phyloP scores from a whole-genome alignment of 495 filamentous ascomycete genomes.

The Xylaria acuta region DNA sequence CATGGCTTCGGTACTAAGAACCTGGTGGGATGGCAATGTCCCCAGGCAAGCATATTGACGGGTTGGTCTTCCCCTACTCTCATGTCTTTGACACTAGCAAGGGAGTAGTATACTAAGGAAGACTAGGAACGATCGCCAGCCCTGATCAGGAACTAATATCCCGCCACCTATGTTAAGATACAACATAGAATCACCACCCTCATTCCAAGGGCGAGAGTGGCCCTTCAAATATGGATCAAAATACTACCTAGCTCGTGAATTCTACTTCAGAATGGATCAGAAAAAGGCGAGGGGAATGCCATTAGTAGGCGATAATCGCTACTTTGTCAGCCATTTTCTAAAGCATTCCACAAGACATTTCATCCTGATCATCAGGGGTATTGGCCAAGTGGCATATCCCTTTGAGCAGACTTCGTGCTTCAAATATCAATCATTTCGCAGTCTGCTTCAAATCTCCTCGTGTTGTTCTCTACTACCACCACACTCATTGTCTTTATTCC shows the following conservation, averaged over 20 bases:
- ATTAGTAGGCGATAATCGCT: constrained; percentile 1
- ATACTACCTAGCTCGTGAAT: constrained; percentile 1
- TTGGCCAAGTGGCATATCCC: constrained; percentile 3
- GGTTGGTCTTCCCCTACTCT: neutral
- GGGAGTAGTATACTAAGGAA: neutral
- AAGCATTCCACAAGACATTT: constrained; percentile 29
- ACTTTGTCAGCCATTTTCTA: constrained; percentile 2
- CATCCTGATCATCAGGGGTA: neutral
- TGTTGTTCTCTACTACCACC: constrained; percentile 13
- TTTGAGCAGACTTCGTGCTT: constrained; percentile 13
- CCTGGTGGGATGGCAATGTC: constrained; percentile 12
- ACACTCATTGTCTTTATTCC: constrained; percentile 13
- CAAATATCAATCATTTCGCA: constrained; percentile 26
- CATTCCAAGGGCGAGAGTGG: constrained; percentile 26
- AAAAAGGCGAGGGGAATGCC: constrained; percentile 21
- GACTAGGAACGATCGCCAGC: constrained; percentile 4
- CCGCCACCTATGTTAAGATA: neutral
- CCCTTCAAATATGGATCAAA: constrained; percentile 19
- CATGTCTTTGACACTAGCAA: neutral
- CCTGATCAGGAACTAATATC: constrained; percentile 8
- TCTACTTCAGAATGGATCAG: constrained; percentile 2
- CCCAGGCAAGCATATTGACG: neutral
- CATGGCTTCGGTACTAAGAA: constrained; percentile 12
- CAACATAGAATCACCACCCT: neutral
- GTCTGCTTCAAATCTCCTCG: neutral